phyloP scores from a whole-genome alignment of 768 basidiomycete species.

The Filobasidium wieringae region DNA sequence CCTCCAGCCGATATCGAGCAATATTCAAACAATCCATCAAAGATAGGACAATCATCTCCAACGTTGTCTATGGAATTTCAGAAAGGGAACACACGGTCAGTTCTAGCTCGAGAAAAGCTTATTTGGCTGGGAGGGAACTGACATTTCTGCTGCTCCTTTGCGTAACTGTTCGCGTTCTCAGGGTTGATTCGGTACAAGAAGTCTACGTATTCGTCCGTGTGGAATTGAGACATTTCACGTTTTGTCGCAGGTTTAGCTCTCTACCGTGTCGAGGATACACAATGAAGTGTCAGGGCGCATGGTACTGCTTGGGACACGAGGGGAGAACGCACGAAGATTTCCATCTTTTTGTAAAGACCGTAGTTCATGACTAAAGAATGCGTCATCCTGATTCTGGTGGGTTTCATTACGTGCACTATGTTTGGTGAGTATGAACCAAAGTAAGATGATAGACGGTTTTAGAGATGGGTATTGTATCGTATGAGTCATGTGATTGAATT shows the following conservation, averaged over 20 bases:
- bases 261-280: slow-evolving; percentile 41
- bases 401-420: slow-evolving; percentile 91
- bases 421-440: neutral
- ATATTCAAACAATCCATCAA: slow-evolving; percentile 96
- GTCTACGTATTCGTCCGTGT: slow-evolving; percentile 98
- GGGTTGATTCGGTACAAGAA: slow-evolving; percentile 89
- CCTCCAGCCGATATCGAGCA: slow-evolving; percentile 99
- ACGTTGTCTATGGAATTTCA: slow-evolving; percentile 63
- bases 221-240: slow-evolving; percentile 98
- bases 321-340: slow-evolving; percentile 73
- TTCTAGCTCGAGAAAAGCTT: neutral
- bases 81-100: neutral
- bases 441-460: neutral
- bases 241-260: slow-evolving; percentile 98
- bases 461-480: neutral
- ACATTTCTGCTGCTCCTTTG: slow-evolving; percentile 96
- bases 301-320: too few relatives aligned
- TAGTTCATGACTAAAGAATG: slow-evolving; percentile 99
- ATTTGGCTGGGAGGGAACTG: neutral
- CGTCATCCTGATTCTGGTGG: slow-evolving; percentile 97
- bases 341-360: slow-evolving; percentile 98
- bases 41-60: slow-evolving; percentile 96
- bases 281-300: neutral
- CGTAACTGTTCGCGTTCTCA: slow-evolving; percentile 83
- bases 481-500: neutral